These are phyloP conservation scores for Puccinia triticina DNA, from an alignment of 1,284 basidiomycete genomes.

Conservation along the genomic window DNA sequence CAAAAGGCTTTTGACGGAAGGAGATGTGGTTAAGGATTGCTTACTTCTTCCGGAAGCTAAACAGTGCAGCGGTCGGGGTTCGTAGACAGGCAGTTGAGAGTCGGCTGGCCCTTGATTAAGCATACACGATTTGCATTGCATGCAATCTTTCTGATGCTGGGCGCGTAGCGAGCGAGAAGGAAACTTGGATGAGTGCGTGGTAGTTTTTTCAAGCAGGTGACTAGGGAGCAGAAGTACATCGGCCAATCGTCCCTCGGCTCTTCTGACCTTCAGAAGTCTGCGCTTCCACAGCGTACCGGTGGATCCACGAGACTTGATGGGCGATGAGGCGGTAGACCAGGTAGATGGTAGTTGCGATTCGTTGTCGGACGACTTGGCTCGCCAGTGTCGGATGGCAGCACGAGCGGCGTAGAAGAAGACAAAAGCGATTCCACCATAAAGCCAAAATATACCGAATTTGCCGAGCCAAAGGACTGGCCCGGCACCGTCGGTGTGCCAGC, in stretches of 20 bases:
- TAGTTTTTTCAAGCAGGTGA: slow-evolving; percentile 9
- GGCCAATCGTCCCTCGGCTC: not conserved
- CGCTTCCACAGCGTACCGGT: slow-evolving; percentile 8
- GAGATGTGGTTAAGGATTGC: not conserved
- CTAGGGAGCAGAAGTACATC: slow-evolving; percentile 1
- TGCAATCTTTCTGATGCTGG: slow-evolving; percentile 10
- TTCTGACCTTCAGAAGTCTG: not conserved
- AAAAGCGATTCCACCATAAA: slow-evolving; percentile 26
- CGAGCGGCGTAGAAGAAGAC: not conserved
- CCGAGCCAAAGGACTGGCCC: slow-evolving; percentile 58
- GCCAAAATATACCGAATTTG: slow-evolving; percentile 39
- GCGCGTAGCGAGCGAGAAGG: not conserved
- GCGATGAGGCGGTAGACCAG: not conserved
- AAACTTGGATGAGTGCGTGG: not conserved
- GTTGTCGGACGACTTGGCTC: no score
- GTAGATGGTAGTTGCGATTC: not conserved
- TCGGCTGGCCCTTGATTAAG: not conserved
- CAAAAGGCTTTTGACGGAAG: not conserved
- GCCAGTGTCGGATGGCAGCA: not conserved
- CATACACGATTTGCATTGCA: slow-evolving; percentile 19
- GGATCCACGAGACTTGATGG: not conserved
- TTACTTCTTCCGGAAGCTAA: not conserved
- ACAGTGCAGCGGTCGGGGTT: not conserved
- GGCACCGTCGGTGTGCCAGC: slow-evolving; percentile 69
- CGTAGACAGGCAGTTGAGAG: slow-evolving; percentile 8